Percentiles rank a stretch among this genome's conserved stretches.
Conservation (phyloP, 257 asterid genomes). For the Gentiana macrophylla region DNA sequence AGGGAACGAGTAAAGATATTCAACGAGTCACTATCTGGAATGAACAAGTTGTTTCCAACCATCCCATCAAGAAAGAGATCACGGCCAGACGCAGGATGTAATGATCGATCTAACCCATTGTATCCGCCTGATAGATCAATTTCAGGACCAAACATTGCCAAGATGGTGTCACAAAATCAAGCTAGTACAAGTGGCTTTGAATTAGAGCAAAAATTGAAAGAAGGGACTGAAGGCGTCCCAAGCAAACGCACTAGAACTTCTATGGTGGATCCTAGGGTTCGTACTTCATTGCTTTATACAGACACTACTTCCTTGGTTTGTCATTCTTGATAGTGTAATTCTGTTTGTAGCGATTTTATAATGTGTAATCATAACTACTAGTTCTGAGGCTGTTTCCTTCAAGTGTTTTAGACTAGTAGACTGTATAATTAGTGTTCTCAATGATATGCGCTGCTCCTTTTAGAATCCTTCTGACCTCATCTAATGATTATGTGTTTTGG, state of each 20-base stretch:
- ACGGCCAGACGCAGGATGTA: constrained; percentile 57
- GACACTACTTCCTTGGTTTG: constrained; percentile 5
- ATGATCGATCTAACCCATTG: constrained; percentile 53
- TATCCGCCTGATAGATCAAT: constrained; percentile 56
- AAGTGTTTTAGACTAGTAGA: no score
- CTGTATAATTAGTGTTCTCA: background rate
- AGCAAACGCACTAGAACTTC: constrained; percentile 92
- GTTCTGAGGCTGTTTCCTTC: background rate
- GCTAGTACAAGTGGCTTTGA: constrained; percentile 51
- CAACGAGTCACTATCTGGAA: constrained; percentile 67
- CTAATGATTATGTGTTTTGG: background rate
- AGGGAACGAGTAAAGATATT: constrained; percentile 90
- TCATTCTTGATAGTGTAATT: background rate
- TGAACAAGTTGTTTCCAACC: constrained; percentile 77
- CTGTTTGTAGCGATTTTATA: constrained; percentile 3
- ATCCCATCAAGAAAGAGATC: constrained; percentile 81
- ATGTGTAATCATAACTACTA: background rate
- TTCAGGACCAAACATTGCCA: constrained; percentile 41
- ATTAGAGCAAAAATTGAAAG: constrained; percentile 62
- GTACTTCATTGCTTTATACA: constrained; percentile 11
- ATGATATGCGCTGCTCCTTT: background rate
- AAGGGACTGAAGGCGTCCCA: constrained; percentile 52
- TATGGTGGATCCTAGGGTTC: constrained; percentile 61
- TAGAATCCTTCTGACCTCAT: background rate
- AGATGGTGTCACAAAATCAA: constrained; percentile 57